Percentiles rank a stretch among this genome's conserved stretches.
These are phyloP conservation scores for Sordariomycetes sp. DNA, from an alignment of 2,329 filamentous ascomycete genomes.

Conservation along the genomic window DNA sequence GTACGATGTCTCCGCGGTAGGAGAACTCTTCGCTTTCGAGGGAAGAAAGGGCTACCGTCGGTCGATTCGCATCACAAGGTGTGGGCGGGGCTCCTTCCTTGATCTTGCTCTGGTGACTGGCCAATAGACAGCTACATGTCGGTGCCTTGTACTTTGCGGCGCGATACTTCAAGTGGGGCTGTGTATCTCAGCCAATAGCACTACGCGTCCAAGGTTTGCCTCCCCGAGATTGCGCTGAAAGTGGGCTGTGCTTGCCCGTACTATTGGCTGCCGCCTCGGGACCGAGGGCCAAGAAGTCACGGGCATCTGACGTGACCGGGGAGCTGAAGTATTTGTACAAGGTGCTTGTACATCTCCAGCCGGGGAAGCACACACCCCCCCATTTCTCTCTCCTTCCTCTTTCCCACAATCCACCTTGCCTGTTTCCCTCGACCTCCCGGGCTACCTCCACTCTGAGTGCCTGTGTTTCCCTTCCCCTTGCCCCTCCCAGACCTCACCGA, in stretches of 20 bases:
- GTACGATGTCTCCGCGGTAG: too few species aligned
- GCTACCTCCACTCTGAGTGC: constrained; percentile 2
- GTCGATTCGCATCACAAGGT: neutral
- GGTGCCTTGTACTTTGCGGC: constrained; percentile 2
- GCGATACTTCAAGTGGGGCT: neutral
- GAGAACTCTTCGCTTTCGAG: neutral
- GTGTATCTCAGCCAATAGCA: neutral
- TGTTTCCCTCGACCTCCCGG: neutral
- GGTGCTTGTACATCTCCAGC: constrained; percentile 1
- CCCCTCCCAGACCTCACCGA: neutral
- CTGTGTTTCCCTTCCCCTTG: constrained; percentile 4
- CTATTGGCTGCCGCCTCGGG: constrained; percentile 1
- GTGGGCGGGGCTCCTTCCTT: neutral
- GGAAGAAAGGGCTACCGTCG: neutral
- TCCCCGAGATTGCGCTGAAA: neutral
- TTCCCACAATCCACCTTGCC: neutral
- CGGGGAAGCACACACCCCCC: constrained; percentile 4
- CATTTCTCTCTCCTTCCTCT: constrained; percentile 1
- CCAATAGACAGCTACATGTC: constrained; percentile 3
- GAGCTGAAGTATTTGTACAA: constrained; percentile 5
- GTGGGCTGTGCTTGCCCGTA: constrained; percentile 1
- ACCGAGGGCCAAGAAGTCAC: constrained; percentile 1
- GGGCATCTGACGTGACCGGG: constrained; percentile 5
- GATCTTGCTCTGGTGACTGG: neutral
- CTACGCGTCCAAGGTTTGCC: neutral